phyloP scores from a whole-genome alignment of 2,329 filamentous ascomycete species.

The Fusarium mundagurra region DNA sequence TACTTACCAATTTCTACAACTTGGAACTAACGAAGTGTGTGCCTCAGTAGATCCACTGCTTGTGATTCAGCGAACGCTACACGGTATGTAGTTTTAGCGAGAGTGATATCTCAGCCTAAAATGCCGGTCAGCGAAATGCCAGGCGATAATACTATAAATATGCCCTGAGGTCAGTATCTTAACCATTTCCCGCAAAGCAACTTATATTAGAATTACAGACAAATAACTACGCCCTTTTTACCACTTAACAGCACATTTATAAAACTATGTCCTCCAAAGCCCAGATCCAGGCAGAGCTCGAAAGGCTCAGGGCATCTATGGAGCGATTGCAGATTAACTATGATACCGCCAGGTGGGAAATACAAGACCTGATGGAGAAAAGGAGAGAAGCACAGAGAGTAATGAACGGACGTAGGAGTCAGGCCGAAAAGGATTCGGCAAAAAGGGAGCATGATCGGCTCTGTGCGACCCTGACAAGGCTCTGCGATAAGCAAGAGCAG shows the following conservation, averaged over 20 bases:
- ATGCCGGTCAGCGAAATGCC: not conserved
- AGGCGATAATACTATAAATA: not conserved
- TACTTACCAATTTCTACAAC: not conserved
- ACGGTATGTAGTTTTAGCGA: fast-evolving
- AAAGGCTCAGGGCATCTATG: fast-evolving
- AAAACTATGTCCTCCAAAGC: not conserved
- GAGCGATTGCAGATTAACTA: not conserved
- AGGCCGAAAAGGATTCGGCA: not conserved
- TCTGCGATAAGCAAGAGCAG: not conserved
- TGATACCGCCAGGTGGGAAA: not conserved
- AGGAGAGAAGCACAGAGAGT: not conserved
- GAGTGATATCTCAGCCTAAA: fast-evolving
- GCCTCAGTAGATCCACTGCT: not conserved
- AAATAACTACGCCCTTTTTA: fast-evolving
- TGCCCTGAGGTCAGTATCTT: fast-evolving
- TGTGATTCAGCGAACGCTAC: fast-evolving
- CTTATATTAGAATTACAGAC: not conserved
- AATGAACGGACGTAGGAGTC: fast-evolving
- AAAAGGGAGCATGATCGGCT: not conserved
- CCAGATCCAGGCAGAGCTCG: fast-evolving
- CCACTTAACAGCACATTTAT: fast-evolving
- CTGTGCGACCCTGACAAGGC: fast-evolving
- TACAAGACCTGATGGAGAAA: not conserved
- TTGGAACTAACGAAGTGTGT: not conserved
- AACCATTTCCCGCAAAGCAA: fast-evolving